phyloP scores from a whole-genome alignment of 805 yeast genomes.

The Saccharomycopsis fodiens region DNA sequence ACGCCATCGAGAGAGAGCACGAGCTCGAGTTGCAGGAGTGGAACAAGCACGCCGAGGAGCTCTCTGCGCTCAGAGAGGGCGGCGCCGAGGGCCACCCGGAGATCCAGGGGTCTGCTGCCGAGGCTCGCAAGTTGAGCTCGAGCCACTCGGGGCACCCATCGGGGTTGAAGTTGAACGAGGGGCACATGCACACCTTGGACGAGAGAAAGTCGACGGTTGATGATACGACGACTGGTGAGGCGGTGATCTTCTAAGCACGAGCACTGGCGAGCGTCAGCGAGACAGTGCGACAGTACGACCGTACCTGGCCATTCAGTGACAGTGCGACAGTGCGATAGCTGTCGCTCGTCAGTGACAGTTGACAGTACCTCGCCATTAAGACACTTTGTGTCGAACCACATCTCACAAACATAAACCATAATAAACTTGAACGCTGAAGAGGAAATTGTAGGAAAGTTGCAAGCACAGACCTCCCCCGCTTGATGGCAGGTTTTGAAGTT shows the following conservation, averaged over 20 bases:
- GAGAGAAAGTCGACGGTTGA: background rate
- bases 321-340: too few relatives aligned
- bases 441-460: too few relatives aligned
- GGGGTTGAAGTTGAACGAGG: background rate
- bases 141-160: background rate
- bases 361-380: too few relatives aligned
- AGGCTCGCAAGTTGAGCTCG: background rate
- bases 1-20: constrained; percentile 79
- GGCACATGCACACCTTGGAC: background rate
- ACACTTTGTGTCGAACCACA: too few relatives aligned
- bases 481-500: too few relatives aligned
- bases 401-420: too few relatives aligned
- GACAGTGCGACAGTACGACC: too few relatives aligned
- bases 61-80: background rate
- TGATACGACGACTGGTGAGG: background rate
- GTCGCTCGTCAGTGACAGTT: too few relatives aligned
- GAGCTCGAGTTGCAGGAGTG: constrained; percentile 64
- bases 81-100: background rate
- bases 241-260: background rate
- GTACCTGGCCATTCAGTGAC: too few relatives aligned
- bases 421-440: too few relatives aligned
- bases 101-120: background rate
- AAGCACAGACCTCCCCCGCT: too few relatives aligned
- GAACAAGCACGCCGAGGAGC: constrained; percentile 33
- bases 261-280: too few relatives aligned